Evolutionary conservation across 306 rosid genomes (phyloP), one percentile per base, ranked within the genome.

Genomic region (Cucurbita argyrosperma): DNA sequence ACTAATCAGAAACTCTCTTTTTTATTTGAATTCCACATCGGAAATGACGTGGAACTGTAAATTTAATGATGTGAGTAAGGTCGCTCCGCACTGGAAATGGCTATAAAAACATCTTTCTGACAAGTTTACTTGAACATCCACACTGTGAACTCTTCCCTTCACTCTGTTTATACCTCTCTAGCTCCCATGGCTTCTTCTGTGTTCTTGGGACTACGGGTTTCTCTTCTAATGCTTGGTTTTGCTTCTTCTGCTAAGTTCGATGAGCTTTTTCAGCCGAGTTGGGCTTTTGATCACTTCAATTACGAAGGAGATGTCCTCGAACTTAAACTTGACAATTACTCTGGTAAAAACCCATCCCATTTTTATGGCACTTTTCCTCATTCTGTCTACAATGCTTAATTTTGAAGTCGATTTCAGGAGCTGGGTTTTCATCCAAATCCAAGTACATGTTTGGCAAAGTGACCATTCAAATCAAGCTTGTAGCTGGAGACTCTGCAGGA

Each of bases 401-500:
- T 23, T 52, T 37, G 6, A 19, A 62, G 7, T 62, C 4, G 42
- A 60, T 84, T 86, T 62, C 83, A 94, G 99, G 97, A 23, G 96
- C 99, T 85, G 99, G 99, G 46, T 94, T 94, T 84, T 79, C 55
- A 51, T 94, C 99, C 3, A 94, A 89, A 81, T 89, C 60, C 82
- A 91, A 83, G 67, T 91, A 86, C 65, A 58, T 91, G 99, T 94
- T 89, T 74, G 99, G 99, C 16, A 94, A 85, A 79, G 99, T 89
- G 21, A 83, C 80, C 52, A 71, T 91, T 21, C 89, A 89, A 57
- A 87, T 94, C 55, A 94, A 94, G 84, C 99, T 94, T 73, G 74
- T 94, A 7, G 89, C 88, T 80, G 99, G 97, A 13, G 96, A 94
- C 73, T 94, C 99, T 39, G 96, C 97, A 21, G 97, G 99, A 85